phyloP scores from a whole-genome alignment of 495 filamentous ascomycete species.

The Lasiosphaeria hispida region DNA sequence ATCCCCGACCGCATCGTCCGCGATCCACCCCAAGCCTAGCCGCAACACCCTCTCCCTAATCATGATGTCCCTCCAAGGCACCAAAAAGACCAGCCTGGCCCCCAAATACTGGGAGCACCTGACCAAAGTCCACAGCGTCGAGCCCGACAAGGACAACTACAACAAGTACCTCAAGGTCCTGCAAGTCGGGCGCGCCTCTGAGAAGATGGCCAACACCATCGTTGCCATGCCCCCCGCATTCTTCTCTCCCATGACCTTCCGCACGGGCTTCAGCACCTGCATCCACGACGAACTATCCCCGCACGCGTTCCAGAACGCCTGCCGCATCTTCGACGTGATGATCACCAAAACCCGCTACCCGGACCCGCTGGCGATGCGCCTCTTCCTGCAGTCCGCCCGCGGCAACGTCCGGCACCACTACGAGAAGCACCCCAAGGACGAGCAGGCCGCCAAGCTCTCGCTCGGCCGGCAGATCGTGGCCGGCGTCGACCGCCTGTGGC shows the following conservation, averaged over 20 bases:
- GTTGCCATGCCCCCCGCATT: conserved; percentile 43
- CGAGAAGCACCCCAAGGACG: conserved; percentile 9
- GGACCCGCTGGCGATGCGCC: conserved; percentile 41
- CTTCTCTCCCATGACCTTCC: conserved; percentile 56
- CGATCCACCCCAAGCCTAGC: conserved; percentile 48
- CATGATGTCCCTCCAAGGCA: conserved; percentile 57
- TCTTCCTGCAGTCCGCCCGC: conserved; percentile 41
- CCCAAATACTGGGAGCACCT: conserved; percentile 72
- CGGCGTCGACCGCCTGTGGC: conserved; percentile 41
- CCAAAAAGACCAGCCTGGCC: conserved; percentile 49
- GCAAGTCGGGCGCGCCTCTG: conserved; percentile 59
- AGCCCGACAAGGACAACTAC: conserved; percentile 69
- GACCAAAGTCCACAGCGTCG: conserved; percentile 52
- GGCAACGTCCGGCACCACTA: conserved; percentile 27
- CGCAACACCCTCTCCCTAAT: conserved; percentile 69
- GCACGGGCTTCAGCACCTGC: conserved; percentile 68
- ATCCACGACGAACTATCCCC: conserved; percentile 66
- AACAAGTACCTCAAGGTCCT: conserved; percentile 65
- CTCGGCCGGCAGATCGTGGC: conserved; percentile 34
- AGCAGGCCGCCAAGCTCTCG: conserved; percentile 16
- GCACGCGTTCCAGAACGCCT: conserved; percentile 56
- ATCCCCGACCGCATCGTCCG: no score
- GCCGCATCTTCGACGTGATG: conserved; percentile 59
- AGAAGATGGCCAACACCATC: conserved; percentile 53
- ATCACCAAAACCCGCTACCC: conserved; percentile 33